These are phyloP conservation scores for Arctostaphylos glauca DNA, from an alignment of 148 eudicot genomes.

Conservation along the genomic window DNA sequence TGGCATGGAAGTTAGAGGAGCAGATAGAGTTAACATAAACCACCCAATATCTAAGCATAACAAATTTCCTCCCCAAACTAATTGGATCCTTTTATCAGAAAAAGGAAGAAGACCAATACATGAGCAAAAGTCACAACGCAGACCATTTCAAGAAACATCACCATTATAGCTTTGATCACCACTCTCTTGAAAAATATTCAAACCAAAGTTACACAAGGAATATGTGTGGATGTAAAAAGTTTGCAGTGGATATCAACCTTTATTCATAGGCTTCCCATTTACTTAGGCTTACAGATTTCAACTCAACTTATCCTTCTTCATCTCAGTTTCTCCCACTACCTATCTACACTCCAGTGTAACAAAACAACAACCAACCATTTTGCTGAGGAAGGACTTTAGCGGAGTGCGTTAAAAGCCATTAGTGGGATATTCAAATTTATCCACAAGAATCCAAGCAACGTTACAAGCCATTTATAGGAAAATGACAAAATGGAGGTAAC, in stretches of 20 bases:
- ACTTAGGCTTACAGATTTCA: not conserved
- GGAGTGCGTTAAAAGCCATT: too few relatives aligned
- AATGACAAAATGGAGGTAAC: too few relatives aligned
- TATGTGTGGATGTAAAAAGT: not conserved
- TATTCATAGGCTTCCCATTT: not conserved
- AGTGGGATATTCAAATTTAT: too few relatives aligned
- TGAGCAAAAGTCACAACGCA: too few relatives aligned
- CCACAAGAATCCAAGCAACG: too few relatives aligned
- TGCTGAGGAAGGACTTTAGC: too few relatives aligned
- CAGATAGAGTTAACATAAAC: not conserved
- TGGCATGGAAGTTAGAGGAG: not conserved
- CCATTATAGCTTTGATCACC: not conserved
- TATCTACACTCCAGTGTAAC: not conserved
- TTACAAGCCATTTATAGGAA: too few relatives aligned
- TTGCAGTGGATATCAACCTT: not conserved
- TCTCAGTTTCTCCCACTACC: not conserved
- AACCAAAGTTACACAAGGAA: not conserved
- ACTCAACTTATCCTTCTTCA: not conserved
- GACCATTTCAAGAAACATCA: not conserved
- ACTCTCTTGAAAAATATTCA: not conserved
- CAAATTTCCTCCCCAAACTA: too few relatives aligned
- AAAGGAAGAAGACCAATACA: too few relatives aligned
- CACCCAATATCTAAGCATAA: too few relatives aligned
- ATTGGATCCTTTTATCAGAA: too few relatives aligned
- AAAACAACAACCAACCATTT: not conserved